Percentiles rank a stretch among this genome's conserved stretches.
phyloP scores from a whole-genome alignment of 2,329 filamentous ascomycete genomes.

The Cercospora beticola region DNA sequence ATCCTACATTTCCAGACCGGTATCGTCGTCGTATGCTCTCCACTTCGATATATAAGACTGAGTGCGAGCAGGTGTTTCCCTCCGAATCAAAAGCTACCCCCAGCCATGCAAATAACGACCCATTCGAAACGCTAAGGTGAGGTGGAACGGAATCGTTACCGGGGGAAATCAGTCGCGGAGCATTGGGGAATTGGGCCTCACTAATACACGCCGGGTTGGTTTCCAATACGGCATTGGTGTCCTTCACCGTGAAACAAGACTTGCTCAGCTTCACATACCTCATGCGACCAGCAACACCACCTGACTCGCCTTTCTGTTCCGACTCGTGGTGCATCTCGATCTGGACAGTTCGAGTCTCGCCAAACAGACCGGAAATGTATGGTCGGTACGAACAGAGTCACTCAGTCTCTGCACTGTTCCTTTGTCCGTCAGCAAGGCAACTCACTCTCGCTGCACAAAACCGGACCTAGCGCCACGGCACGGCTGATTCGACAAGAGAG shows the following conservation, averaged over 20 bases:
- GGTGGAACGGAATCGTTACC: background rate
- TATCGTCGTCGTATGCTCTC: background rate
- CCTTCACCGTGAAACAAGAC: background rate
- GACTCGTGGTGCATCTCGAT: background rate
- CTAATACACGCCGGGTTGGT: background rate
- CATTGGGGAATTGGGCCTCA: background rate
- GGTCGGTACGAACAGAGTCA: background rate
- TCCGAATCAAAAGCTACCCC: slow-evolving; percentile 11
- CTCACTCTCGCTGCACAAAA: background rate
- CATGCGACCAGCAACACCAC: background rate
- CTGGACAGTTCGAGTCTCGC: background rate
- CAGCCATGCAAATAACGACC: slow-evolving; percentile 14
- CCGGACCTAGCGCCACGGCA: background rate
- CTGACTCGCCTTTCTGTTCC: background rate
- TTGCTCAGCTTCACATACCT: background rate
- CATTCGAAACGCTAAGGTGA: background rate
- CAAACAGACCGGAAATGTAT: background rate
- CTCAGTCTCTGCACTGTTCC: background rate
- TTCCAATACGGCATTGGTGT: background rate
- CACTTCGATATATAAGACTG: background rate
- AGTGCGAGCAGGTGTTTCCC: slow-evolving; percentile 8
- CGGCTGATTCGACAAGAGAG: background rate
- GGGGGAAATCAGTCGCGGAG: background rate
- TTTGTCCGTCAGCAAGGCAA: background rate
- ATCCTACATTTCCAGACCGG: slow-evolving; percentile 1